Base-by-base conservation (phyloP, 2,329 filamentous ascomycete genomes). In the Penicillium hordei region DNA sequence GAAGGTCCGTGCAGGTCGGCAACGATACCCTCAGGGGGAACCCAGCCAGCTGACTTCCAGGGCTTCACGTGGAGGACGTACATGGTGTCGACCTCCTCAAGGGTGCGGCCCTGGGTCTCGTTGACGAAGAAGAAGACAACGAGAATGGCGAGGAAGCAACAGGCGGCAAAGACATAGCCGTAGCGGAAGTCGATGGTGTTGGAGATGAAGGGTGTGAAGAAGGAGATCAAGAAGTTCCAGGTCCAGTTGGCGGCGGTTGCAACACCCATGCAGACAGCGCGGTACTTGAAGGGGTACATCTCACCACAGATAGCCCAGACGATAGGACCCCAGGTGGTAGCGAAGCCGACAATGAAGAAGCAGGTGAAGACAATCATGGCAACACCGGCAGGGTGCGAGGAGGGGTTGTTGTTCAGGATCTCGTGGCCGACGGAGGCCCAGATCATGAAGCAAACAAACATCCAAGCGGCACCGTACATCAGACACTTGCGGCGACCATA, bases 61-160 rank as follows among this genome's bases (percentile, higher is more conserved):
- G 88, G 86, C 63, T 78, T 83, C 19, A 90, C 86, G 27, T 77
- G 77, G 49, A 87, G 78, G 36, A 90, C 79, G 63, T 91, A 92
- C 87, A 90, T 89, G 48, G 86, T 88, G 66, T 93, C 90, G 55
- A 93, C 89, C 72, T 93, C 89, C 75, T 93, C 90, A 1, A 93
- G 80, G 0, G 85, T 87, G 6, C 89, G 83, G 52, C 87, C 89
- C 68, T 89, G 86, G 45, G 84, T 86, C 71, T 93, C 89, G 55
- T 89, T 85, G 52, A 92, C 83, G 72, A 91, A 91, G 75, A 93
- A 89, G 78, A 88, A 93, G 31, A 92, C 87, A 13, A 91, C 73
- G 0, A 86, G 62, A 0, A 85, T 83, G 0, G 83, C 88, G 0
- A 83, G 78, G 19, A 90, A 76, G 67, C 89, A 90, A 71, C 88